Evolutionary conservation across 164 flowering plant species (phyloP).

Genomic region (Magnolia officinalis): DNA sequence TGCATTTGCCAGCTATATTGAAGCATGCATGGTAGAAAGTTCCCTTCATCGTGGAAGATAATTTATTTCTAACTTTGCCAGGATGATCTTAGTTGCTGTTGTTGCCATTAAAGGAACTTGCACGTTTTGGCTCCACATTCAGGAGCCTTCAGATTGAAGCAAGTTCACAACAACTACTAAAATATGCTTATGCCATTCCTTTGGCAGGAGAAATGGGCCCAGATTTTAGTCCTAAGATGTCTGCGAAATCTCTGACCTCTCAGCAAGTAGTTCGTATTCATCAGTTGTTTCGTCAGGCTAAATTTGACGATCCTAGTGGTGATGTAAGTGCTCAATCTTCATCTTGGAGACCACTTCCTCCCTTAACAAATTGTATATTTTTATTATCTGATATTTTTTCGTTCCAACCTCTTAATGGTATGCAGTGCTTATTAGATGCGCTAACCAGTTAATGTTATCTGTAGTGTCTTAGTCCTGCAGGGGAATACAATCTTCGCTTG

Average conservation of each 20-base stretch:
- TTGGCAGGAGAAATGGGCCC: conserved; percentile 96
- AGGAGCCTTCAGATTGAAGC: not conserved
- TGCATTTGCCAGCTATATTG: too few relatives aligned
- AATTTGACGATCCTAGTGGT: conserved; percentile 98
- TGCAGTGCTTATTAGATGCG: not conserved
- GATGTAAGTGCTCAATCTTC: conserved; percentile 47
- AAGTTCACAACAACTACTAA: too few relatives aligned
- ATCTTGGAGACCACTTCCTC: not conserved
- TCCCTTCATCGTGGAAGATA: too few relatives aligned
- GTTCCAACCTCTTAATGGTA: not conserved
- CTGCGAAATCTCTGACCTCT: conserved; percentile 80
- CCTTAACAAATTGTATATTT: not conserved
- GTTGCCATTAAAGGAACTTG: not conserved
- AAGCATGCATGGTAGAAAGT: not conserved
- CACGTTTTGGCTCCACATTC: not conserved
- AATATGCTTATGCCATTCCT: not conserved
- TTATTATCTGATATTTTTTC: not conserved
- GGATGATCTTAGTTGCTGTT: not conserved
- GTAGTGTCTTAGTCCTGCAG: conserved; percentile 99
- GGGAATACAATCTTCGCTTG: conserved; percentile 94
- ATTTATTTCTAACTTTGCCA: not conserved
- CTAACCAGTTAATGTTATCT: conserved; percentile 8
- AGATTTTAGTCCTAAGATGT: conserved; percentile 77
- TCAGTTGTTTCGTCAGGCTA: conserved; percentile 97
- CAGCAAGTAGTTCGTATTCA: conserved; percentile 97